phyloP scores from a whole-genome alignment of 108 stramenopile species.

The Nannochloropsis oceanica region DNA sequence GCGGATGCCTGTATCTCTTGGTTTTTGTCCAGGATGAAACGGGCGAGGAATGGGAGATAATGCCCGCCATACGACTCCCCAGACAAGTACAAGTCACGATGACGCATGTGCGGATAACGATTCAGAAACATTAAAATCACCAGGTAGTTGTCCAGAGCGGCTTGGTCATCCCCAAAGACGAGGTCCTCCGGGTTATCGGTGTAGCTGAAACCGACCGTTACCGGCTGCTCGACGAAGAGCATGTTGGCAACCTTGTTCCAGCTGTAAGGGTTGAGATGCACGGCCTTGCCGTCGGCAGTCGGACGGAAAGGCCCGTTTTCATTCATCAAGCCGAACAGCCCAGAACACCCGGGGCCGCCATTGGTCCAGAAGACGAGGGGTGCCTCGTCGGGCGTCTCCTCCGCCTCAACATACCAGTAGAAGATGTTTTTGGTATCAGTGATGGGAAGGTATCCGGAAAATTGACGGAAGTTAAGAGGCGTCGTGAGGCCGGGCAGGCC shows the following conservation, averaged over 20 bases:
- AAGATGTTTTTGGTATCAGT: neutral
- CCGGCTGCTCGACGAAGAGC: neutral
- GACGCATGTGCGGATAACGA: neutral
- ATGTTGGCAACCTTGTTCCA: constrained; percentile 37
- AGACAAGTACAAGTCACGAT: neutral
- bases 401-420: neutral
- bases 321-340: constrained; percentile 39
- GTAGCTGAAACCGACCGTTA: neutral
- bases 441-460: neutral
- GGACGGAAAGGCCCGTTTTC: constrained; percentile 41
- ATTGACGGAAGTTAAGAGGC: neutral
- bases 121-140: neutral
- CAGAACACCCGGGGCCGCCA: constrained; percentile 41
- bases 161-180: neutral
- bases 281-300: neutral
- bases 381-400: neutral
- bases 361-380: constrained; percentile 39
- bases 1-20: too few species aligned
- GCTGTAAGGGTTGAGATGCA: constrained; percentile 35
- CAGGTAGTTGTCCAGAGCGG: neutral
- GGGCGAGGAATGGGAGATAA: neutral
- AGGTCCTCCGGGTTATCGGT: neutral
- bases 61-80: neutral
- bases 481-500: neutral
- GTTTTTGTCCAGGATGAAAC: neutral